These are phyloP conservation scores for Henningerozyma blattae DNA, from an alignment of 805 yeast species.

Conservation along the genomic window DNA sequence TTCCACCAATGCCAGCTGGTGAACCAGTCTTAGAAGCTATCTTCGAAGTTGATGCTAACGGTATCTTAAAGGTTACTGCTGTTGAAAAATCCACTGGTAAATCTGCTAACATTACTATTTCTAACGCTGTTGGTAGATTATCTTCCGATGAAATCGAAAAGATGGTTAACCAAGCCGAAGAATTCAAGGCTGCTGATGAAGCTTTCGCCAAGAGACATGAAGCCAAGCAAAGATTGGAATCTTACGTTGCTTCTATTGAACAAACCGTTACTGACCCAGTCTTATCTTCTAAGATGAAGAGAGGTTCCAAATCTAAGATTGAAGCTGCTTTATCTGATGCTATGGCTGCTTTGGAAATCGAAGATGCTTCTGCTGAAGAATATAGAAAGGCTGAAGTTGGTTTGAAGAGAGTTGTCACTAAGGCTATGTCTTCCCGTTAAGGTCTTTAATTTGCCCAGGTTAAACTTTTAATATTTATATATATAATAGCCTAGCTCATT, in stretches of 20 bases:
- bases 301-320: constrained; percentile 92
- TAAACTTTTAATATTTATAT: background rate
- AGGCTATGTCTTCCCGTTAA: constrained; percentile 98
- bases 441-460: constrained; percentile 8
- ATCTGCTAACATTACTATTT: constrained; percentile 91
- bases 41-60: constrained; percentile 97
- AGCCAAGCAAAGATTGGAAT: constrained; percentile 98
- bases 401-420: constrained; percentile 98
- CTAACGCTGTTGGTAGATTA: constrained; percentile 98
- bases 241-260: constrained; percentile 94
- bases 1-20: constrained; percentile 97
- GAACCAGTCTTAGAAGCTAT: constrained; percentile 98
- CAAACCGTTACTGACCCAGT: constrained; percentile 96
- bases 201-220: constrained; percentile 99
- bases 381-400: constrained; percentile 98
- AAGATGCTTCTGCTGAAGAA: constrained; percentile 94
- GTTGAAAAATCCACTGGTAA: constrained; percentile 97
- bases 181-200: constrained; percentile 97
- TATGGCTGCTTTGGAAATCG: constrained; percentile 92
- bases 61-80: constrained; percentile 98
- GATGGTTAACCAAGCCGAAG: constrained; percentile 98
- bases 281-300: constrained; percentile 94
- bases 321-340: constrained; percentile 98
- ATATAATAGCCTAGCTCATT: background rate
- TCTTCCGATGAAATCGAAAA: constrained; percentile 93